phyloP scores from a whole-genome alignment of 208 protist species.

The Acanthamoeba culbertsoni region DNA sequence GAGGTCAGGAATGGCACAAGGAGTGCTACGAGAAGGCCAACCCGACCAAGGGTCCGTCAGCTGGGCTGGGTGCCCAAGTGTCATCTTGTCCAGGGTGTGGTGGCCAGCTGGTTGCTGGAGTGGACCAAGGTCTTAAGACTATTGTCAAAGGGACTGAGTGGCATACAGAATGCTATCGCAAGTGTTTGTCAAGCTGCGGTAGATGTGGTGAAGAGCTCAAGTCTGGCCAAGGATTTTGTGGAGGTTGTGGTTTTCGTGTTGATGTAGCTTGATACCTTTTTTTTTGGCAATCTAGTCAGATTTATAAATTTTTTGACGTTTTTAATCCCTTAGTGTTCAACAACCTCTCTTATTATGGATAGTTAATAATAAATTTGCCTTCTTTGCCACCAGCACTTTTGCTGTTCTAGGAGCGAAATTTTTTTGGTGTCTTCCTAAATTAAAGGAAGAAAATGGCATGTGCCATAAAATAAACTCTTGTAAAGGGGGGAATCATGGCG shows the following conservation, averaged over 20 bases:
- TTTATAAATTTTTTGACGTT: no score
- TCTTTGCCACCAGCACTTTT: no score
- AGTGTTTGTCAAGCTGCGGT: background rate
- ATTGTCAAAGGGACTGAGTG: slow-evolving; percentile 1
- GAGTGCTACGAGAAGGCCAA: background rate
- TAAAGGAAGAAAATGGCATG: no score
- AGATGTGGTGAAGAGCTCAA: slow-evolving; percentile 29
- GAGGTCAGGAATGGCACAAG: slow-evolving; percentile 45
- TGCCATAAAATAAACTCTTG: no score
- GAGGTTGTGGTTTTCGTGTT: background rate
- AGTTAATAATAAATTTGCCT: no score
- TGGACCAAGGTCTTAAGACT: background rate
- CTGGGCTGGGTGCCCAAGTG: background rate
- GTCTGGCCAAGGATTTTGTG: background rate
- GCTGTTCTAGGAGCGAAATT: no score
- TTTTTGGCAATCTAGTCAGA: no score
- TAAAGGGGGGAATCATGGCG: no score
- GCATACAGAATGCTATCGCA: slow-evolving; percentile 44
- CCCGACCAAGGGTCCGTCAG: background rate
- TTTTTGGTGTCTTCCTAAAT: no score
- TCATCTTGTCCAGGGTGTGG: background rate
- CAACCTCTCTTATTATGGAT: no score
- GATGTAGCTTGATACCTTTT: no score
- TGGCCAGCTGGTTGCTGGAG: background rate
- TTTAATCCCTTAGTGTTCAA: no score